Conservation (phyloP, 2,329 filamentous ascomycete genomes). For the Erysiphe pulchra region DNA sequence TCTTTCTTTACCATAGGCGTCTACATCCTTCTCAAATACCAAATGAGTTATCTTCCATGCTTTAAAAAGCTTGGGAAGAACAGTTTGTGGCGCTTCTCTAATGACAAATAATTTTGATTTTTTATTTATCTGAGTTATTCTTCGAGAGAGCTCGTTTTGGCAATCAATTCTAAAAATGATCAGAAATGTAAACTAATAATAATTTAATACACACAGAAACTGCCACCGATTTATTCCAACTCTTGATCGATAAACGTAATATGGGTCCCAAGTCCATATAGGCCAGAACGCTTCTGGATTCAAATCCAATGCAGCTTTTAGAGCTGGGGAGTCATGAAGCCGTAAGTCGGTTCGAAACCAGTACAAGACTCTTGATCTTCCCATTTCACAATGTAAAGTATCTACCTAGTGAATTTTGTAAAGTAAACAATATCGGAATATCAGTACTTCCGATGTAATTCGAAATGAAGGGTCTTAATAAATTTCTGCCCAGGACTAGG, state of each 20-base stretch:
- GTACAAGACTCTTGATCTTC: constrained; percentile 34
- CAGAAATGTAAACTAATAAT: too few species aligned
- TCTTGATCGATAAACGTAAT: constrained; percentile 49
- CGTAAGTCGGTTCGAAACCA: constrained; percentile 61
- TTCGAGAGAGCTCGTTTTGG: constrained; percentile 40
- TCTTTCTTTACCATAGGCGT: constrained; percentile 40
- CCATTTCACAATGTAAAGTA: constrained; percentile 1
- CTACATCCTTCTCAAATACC: constrained; percentile 58
- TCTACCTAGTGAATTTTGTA: background rate
- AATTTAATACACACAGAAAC: constrained; percentile 24
- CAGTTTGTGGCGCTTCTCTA: constrained; percentile 43
- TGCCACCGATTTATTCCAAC: constrained; percentile 52
- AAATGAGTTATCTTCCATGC: constrained; percentile 50
- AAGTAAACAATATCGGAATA: background rate
- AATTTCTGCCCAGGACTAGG: background rate
- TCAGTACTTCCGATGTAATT: background rate
- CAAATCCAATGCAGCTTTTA: constrained; percentile 45
- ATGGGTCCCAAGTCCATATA: constrained; percentile 59
- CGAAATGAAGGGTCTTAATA: background rate
- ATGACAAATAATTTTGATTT: constrained; percentile 48
- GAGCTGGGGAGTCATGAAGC: constrained; percentile 50
- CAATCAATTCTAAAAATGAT: constrained; percentile 33
- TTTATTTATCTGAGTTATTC: constrained; percentile 41
- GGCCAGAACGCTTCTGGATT: constrained; percentile 44
- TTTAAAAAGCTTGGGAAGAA: constrained; percentile 47